These are phyloP conservation scores for Coprinopsis sp. DNA, from an alignment of 768 basidiomycete genomes.

Conservation along the genomic window DNA sequence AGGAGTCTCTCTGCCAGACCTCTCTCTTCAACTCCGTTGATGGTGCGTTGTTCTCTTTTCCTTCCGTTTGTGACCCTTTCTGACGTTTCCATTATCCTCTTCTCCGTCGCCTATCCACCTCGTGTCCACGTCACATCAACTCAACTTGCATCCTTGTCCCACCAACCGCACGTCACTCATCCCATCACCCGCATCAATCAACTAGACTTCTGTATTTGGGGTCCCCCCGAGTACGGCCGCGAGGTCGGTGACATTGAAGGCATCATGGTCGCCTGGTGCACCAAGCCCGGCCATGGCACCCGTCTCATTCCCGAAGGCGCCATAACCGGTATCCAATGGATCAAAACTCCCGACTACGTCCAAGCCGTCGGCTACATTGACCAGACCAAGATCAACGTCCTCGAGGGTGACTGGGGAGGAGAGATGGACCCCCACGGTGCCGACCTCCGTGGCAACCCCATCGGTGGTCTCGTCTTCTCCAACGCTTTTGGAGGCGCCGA, in stretches of 20 bases:
- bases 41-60: conserved; percentile 21
- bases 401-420: conserved; percentile 57
- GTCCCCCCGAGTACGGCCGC: conserved; percentile 44
- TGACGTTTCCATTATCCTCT: neutral
- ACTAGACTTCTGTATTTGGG: conserved; percentile 70
- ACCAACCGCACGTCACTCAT: no score
- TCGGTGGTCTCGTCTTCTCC: conserved; percentile 68
- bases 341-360: conserved; percentile 54
- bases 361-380: conserved; percentile 62
- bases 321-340: conserved; percentile 59
- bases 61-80: neutral
- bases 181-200: no score
- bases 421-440: conserved; percentile 78
- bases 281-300: conserved; percentile 64
- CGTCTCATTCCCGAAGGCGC: conserved; percentile 69
- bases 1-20: conserved; percentile 59
- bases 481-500: conserved; percentile 42
- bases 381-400: conserved; percentile 54
- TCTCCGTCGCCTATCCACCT: no score
- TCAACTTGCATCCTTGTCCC: neutral
- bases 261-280: conserved; percentile 73
- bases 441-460: conserved; percentile 70
- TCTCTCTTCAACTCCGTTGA: conserved; percentile 46
- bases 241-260: conserved; percentile 64
- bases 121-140: no score